Conservation (phyloP, 805 yeast genomes). For the Saturnispora ahearnii region DNA sequence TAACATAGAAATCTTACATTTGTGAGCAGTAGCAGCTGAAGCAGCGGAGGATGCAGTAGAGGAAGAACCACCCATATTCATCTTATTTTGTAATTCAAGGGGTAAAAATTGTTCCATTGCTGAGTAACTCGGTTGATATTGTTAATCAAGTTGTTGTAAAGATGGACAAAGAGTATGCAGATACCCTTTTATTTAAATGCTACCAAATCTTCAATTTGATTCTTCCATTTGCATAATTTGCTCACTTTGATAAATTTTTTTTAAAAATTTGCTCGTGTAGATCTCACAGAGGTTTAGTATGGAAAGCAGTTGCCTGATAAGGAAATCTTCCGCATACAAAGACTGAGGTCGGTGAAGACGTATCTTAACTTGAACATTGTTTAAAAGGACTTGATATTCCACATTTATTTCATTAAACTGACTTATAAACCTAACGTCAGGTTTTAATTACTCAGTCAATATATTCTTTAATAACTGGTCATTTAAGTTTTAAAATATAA, state of each 20-base stretch:
- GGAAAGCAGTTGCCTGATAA: not conserved
- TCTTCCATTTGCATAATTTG: not conserved
- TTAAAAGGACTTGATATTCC: not conserved
- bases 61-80: constrained; percentile 13
- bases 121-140: not conserved
- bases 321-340: not conserved
- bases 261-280: constrained; percentile 1
- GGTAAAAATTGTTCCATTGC: not conserved
- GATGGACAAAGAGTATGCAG: not conserved
- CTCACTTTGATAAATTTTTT: constrained; percentile 3
- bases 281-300: not conserved
- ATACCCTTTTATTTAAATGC: not conserved
- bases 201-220: not conserved
- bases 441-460: too few species aligned
- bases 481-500: not conserved
- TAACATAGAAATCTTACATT: constrained; percentile 36
- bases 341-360: not conserved
- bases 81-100: constrained; percentile 8
- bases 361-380: not conserved
- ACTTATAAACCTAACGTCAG: too few species aligned
- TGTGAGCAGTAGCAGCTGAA: constrained; percentile 3
- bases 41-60: not conserved
- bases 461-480: too few species aligned
- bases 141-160: too few species aligned
- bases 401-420: not conserved